phyloP scores from a whole-genome alignment of 768 basidiomycete species.

The Rhodotorula sphaerocarpa region DNA sequence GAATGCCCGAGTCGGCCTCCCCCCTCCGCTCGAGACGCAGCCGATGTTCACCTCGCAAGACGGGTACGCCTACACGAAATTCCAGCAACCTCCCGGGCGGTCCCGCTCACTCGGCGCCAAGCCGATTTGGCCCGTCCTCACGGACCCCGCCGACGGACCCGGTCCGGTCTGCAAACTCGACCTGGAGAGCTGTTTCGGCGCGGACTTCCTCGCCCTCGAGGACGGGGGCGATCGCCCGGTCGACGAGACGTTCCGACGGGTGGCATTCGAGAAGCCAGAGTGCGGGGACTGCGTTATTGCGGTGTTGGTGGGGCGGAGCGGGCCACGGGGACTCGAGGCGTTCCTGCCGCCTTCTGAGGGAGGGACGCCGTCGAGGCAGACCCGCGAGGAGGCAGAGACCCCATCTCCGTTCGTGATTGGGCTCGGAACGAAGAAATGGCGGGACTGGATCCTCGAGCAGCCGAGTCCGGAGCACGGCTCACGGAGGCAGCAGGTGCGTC shows the following conservation, averaged over 20 bases:
- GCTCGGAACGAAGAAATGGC: not conserved
- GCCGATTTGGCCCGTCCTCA: slow-evolving; percentile 1
- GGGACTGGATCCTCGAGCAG: not conserved
- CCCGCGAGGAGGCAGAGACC: not conserved
- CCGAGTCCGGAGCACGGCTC: not conserved
- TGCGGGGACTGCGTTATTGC: slow-evolving; percentile 47
- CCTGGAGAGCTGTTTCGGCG: slow-evolving; percentile 38
- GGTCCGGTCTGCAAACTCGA: slow-evolving; percentile 32
- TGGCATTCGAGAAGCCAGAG: slow-evolving; percentile 41
- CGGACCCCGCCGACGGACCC: not conserved
- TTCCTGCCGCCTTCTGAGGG: slow-evolving; percentile 41
- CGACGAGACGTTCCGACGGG: slow-evolving; percentile 42
- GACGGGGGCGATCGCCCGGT: slow-evolving; percentile 19
- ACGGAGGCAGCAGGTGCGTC: not conserved
- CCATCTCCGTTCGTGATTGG: not conserved
- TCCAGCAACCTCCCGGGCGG: slow-evolving; percentile 1
- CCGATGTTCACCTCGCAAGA: slow-evolving; percentile 39
- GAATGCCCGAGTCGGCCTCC: slow-evolving; percentile 14
- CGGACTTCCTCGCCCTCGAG: slow-evolving; percentile 21
- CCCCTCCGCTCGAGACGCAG: slow-evolving; percentile 5
- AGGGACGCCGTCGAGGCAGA: not conserved
- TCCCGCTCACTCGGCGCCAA: slow-evolving; percentile 6
- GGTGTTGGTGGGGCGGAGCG: slow-evolving; percentile 42
- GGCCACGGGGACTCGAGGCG: slow-evolving; percentile 43
- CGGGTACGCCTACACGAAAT: slow-evolving; percentile 43